These are phyloP conservation scores for Hypocrella siamensis DNA, from an alignment of 2,329 filamentous ascomycete species.

Conservation along the genomic window DNA sequence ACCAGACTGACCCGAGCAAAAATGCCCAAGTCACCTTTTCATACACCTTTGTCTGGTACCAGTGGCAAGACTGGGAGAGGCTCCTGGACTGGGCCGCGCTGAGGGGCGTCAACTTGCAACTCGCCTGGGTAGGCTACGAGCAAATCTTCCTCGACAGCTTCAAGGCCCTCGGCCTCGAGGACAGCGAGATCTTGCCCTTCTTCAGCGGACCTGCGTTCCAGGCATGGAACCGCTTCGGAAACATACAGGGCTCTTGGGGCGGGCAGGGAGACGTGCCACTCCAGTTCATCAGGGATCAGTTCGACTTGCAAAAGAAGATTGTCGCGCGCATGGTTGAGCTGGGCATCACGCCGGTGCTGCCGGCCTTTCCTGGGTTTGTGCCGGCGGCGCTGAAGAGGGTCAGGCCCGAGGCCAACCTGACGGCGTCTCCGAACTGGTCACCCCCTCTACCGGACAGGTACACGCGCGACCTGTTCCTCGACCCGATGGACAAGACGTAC, in stretches of 20 bases:
- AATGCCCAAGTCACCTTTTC: constrained; percentile 29
- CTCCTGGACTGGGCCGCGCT: constrained; percentile 37
- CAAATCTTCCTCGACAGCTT: constrained; percentile 33
- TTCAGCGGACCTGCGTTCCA: constrained; percentile 34
- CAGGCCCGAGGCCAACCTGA: constrained; percentile 24
- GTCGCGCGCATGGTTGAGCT: constrained; percentile 32
- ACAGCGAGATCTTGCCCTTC: constrained; percentile 27
- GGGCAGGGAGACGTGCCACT: constrained; percentile 20
- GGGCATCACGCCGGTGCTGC: constrained; percentile 35
- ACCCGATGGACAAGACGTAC: constrained; percentile 27
- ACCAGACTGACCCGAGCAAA: background rate
- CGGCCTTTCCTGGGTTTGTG: constrained; percentile 34
- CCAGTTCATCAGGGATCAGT: constrained; percentile 30
- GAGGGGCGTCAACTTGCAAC: constrained; percentile 32
- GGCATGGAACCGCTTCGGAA: constrained; percentile 38
- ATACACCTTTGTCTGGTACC: constrained; percentile 33
- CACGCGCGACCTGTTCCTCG: constrained; percentile 30
- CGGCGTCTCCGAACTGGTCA: constrained; percentile 26
- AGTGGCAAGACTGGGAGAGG: constrained; percentile 36
- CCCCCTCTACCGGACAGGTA: constrained; percentile 14
- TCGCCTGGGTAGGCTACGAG: constrained; percentile 35
- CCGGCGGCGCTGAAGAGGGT: constrained; percentile 23
- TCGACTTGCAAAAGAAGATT: constrained; percentile 30
- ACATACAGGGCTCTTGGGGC: constrained; percentile 34
- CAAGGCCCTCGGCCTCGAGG: constrained; percentile 24